Base-by-base conservation (phyloP, 345 rosid genomes). In the Linum trigynum region DNA sequence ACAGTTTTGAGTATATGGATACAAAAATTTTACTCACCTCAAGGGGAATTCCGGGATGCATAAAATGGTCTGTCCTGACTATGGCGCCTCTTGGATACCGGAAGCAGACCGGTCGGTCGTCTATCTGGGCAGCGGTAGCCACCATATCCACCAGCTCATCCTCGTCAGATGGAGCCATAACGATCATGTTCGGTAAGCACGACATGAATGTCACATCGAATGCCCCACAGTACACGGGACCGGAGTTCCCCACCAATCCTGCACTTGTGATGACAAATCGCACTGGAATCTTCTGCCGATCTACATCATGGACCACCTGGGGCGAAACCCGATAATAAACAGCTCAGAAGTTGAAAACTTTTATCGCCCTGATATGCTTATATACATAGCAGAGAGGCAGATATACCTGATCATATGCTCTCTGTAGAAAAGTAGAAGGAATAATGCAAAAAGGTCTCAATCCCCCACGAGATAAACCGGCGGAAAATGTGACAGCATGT, bases 401-500 rank as follows among this genome's bases (percentile, higher is more conserved):
- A 58, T 57, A 70, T 43, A 92, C 98, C 97, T 92, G 96, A 68
- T 92, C 98, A 71, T 86, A 92, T 48, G 96, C 98, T 78, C 97
- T 83, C 73, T 92, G 97, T 65, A 92, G 84, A 77, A 86, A 86
- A 62, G 98, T 55, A 39, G 98, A 92, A 50, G 95, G 88, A 55
- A 92, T 85, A 56, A 89, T 78, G 76, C 97, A 92, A 74, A 89
- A 92, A 66, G 98, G 98, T 75, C 89, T 92, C 75, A 92, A 77
- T 50, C 98, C 96, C 14, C 95, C 97, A 61, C 95, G 86, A 16
- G 96, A 76, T 69, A 92, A 82, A 70, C 98, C 97, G 63, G 97
- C 91, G n/a, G 97, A 83, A 82, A 92, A 92, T 70, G 98, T 92
- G 68, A 90, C 96, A 43, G 96, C 96, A 59, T 89, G 97, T 69